phyloP scores from a whole-genome alignment of 2,329 filamentous ascomycete genomes.

The Colletotrichum sp. region DNA sequence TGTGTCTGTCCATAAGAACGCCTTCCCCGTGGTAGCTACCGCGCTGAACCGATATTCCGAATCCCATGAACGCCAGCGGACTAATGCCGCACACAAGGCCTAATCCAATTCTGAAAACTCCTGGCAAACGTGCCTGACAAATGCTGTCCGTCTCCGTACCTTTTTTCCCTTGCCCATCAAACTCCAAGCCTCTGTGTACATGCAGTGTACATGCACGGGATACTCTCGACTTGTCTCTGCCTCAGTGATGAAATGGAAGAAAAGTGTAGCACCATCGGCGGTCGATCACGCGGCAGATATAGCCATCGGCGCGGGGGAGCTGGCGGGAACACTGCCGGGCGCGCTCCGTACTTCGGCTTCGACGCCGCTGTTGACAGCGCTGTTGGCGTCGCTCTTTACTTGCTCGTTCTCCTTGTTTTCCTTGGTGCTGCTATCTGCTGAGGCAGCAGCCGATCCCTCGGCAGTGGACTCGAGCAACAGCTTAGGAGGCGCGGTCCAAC shows the following conservation, averaged over 20 bases:
- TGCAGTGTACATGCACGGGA: not conserved
- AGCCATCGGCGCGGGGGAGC: conserved; percentile 56
- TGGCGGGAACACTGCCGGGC: conserved; percentile 53
- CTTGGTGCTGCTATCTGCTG: conserved; percentile 63
- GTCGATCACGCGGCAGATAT: conserved; percentile 48
- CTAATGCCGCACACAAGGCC: not conserved
- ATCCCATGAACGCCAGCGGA: conserved; percentile 15
- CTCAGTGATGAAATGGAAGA: not conserved
- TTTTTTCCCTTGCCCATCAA: not conserved
- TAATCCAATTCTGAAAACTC: not conserved
- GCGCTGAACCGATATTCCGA: conserved; percentile 2
- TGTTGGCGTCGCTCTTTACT: conserved; percentile 52
- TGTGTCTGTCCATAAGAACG: conserved; percentile 11
- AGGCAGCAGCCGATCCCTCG: conserved; percentile 51
- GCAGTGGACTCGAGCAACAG: conserved; percentile 49
- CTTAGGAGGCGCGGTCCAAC: conserved; percentile 80
- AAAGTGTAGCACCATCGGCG: not conserved
- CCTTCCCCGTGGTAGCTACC: conserved; percentile 12
- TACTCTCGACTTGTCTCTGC: not conserved
- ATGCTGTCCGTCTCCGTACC: not conserved
- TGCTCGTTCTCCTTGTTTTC: conserved; percentile 68
- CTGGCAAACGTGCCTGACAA: not conserved
- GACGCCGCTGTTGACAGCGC: conserved; percentile 36
- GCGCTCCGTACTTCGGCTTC: conserved; percentile 60
- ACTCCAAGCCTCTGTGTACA: conserved; percentile 20